Percentiles rank a stretch among this genome's conserved stretches.
Conservation (phyloP, 192 early-diverging fungal species). For the Lobosporangium transversale region DNA sequence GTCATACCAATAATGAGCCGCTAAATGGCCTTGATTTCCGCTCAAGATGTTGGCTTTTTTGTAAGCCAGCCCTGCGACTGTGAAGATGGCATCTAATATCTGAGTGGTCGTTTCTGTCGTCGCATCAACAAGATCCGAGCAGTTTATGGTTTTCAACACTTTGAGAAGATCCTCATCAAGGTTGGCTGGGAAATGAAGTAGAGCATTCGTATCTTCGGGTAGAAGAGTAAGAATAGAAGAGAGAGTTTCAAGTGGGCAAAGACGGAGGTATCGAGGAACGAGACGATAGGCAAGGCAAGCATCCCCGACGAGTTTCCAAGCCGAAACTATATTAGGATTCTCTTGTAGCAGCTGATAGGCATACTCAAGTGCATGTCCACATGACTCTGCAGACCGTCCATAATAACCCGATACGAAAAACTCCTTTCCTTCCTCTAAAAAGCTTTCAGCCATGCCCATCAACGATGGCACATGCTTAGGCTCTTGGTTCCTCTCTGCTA, state of each 20-base stretch:
- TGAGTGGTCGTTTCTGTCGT: conserved; percentile 41
- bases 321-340: conserved; percentile 49
- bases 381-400: conserved; percentile 70
- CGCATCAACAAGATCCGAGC: conserved; percentile 23
- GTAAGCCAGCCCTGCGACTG: conserved; percentile 61
- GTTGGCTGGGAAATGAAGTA: conserved; percentile 51
- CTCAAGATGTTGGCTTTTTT: conserved; percentile 61
- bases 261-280: conserved; percentile 59
- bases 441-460: conserved; percentile 63
- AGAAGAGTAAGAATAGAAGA: conserved; percentile 35
- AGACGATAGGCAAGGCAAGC: conserved; percentile 61
- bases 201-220: conserved; percentile 29
- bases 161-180: conserved; percentile 22
- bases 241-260: conserved; percentile 38
- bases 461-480: conserved; percentile 57
- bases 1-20: conserved; percentile 64
- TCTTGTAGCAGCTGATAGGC: conserved; percentile 20
- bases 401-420: conserved; percentile 70
- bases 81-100: conserved; percentile 54
- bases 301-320: conserved; percentile 72
- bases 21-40: conserved; percentile 47
- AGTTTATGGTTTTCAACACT: neutral
- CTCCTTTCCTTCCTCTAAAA: conserved; percentile 59
- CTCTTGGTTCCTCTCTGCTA: conserved; percentile 46
- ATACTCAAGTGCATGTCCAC: conserved; percentile 55